Conservation (phyloP, 331 rosid species). For the Acacia concinna region DNA sequence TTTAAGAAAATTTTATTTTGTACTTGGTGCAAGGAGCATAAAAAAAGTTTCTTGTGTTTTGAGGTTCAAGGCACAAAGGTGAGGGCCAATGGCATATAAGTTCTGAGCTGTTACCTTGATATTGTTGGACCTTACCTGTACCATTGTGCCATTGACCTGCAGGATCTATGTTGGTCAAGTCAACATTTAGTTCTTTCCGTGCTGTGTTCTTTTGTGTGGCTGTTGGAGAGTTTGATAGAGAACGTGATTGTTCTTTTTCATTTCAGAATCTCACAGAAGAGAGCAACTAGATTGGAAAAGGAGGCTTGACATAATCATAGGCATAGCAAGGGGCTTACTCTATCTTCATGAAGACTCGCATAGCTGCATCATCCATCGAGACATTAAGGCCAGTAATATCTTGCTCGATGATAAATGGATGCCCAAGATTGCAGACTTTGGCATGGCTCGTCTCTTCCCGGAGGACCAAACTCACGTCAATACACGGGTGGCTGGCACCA, state of each 20-base stretch:
- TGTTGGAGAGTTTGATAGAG: neutral
- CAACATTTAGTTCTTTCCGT: neutral
- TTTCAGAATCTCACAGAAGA: conserved; percentile 52
- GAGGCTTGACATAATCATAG: conserved; percentile 64
- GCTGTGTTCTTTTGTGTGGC: neutral
- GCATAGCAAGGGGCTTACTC: conserved; percentile 76
- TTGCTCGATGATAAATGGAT: conserved; percentile 83
- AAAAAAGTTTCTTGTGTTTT: neutral
- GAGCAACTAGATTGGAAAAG: conserved; percentile 76
- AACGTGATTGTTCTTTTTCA: neutral
- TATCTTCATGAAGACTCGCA: conserved; percentile 92
- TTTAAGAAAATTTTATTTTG: neutral
- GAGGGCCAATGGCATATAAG: neutral
- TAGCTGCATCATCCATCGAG: conserved; percentile 78
- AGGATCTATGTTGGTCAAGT: neutral
- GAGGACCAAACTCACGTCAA: conserved; percentile 82
- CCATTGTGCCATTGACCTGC: neutral
- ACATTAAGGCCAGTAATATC: conserved; percentile 81
- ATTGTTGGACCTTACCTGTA: neutral
- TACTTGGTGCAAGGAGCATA: neutral
- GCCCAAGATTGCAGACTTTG: conserved; percentile 93
- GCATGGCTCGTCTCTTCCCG: conserved; percentile 93
- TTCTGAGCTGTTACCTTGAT: neutral
- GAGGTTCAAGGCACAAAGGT: neutral
- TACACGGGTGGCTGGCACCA: conserved; percentile 92